Percentiles rank a stretch among this genome's conserved stretches.
phyloP scores from a whole-genome alignment of 768 basidiomycete species.

The Rhizopogon rudus region DNA sequence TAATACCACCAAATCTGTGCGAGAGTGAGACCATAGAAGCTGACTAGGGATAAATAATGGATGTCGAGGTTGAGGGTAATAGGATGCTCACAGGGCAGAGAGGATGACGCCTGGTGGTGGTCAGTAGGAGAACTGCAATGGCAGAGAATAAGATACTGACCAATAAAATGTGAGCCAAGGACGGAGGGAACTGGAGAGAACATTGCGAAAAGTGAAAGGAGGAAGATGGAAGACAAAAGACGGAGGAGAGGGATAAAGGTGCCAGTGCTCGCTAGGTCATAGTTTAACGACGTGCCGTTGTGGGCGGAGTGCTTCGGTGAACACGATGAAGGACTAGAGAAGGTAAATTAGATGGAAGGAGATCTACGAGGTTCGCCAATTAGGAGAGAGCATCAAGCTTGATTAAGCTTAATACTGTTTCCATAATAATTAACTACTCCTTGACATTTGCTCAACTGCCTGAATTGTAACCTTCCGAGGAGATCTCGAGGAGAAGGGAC shows the following conservation, averaged over 20 bases:
- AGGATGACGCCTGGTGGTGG: constrained; percentile 22
- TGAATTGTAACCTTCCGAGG: not conserved
- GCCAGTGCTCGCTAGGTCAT: constrained; percentile 1
- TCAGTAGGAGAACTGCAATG: constrained; percentile 4
- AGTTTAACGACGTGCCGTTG: constrained; percentile 22
- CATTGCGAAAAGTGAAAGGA: constrained; percentile 11
- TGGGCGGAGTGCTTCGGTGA: constrained; percentile 26
- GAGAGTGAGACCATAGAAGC: constrained; percentile 31
- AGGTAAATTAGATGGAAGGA: constrained; percentile 1
- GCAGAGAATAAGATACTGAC: constrained; percentile 3
- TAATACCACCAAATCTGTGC: constrained; percentile 31
- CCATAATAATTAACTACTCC: not conserved
- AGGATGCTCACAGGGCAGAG: constrained; percentile 23
- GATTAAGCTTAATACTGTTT: not conserved
- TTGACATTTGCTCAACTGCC: not conserved
- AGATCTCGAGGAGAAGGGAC: not conserved
- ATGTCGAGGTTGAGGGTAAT: not conserved
- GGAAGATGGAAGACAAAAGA: not conserved
- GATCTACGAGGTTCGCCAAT: not conserved
- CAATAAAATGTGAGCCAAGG: constrained; percentile 24
- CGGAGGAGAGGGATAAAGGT: not conserved
- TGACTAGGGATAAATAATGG: not conserved
- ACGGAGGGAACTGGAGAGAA: constrained; percentile 8
- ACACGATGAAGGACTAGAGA: constrained; percentile 24
- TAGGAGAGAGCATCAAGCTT: not conserved